These are phyloP conservation scores for Scorias spongiosa DNA, from an alignment of 2,329 filamentous ascomycete genomes.

Conservation along the genomic window DNA sequence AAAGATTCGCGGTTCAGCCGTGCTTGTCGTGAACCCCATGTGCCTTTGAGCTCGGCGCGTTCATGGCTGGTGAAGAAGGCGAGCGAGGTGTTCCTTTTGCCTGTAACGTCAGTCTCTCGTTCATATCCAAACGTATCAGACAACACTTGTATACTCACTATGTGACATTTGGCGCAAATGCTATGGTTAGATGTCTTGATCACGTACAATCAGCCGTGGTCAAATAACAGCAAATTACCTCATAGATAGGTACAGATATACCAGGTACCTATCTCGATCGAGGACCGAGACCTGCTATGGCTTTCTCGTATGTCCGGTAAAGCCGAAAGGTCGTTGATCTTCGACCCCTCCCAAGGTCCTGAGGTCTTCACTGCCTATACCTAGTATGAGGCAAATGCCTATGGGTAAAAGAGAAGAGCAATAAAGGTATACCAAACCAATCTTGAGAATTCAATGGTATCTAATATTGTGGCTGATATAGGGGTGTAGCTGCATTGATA, in stretches of 20 bases:
- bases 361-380: too few species aligned
- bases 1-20: conserved; percentile 82
- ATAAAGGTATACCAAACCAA: too few species aligned
- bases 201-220: not conserved
- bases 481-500: too few species aligned
- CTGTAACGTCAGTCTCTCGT: conserved; percentile 10
- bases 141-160: conserved; percentile 8
- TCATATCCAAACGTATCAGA: not conserved
- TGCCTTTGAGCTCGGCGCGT: conserved; percentile 61
- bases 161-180: conserved; percentile 8
- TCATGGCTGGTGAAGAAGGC: conserved; percentile 92
- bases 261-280: not conserved
- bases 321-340: not conserved
- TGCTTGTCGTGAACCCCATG: conserved; percentile 72
- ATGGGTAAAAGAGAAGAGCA: too few species aligned
- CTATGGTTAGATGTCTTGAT: not conserved
- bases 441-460: too few species aligned
- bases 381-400: too few species aligned
- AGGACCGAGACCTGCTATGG: too few species aligned
- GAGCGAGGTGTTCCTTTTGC: conserved; percentile 78
- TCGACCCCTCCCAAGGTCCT: too few species aligned
- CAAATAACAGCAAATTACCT: not conserved
- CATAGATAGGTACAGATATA: not conserved
- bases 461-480: too few species aligned
- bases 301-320: not conserved